Percentiles rank a stretch among this genome's conserved stretches.
phyloP scores from a whole-genome alignment of 768 basidiomycete species.

The Tubosaeta sp. region DNA sequence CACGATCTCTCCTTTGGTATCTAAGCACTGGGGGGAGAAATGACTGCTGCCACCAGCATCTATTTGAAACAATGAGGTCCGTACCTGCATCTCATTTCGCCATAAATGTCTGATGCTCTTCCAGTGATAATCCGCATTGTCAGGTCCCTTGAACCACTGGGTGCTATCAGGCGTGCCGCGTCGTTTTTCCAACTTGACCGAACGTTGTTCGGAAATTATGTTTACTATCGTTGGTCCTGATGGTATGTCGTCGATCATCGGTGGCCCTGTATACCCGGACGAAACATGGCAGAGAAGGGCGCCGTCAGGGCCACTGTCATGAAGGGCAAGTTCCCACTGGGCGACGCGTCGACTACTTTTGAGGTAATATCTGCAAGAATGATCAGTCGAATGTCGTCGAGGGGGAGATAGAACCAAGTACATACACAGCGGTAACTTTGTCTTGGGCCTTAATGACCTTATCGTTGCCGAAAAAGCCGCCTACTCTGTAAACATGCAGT shows the following conservation, averaged over 20 bases:
- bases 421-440: constrained; percentile 19
- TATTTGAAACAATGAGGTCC: neutral
- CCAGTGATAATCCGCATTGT: constrained; percentile 23
- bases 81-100: constrained; percentile 24
- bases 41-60: neutral
- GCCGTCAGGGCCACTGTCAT: constrained; percentile 6
- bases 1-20: constrained; percentile 16
- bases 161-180: constrained; percentile 3
- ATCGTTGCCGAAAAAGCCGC: constrained; percentile 23
- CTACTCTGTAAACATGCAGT: constrained; percentile 25
- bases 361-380: constrained; percentile 20
- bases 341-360: constrained; percentile 11
- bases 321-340: neutral
- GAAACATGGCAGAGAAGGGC: constrained; percentile 14
- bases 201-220: constrained; percentile 10
- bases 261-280: constrained; percentile 20
- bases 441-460: constrained; percentile 25
- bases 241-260: constrained; percentile 1
- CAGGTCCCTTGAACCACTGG: constrained; percentile 24
- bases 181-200: neutral
- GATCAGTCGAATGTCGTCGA: neutral
- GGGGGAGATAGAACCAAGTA: neutral
- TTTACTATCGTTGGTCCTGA: constrained; percentile 10
- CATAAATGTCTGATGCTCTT: constrained; percentile 6
- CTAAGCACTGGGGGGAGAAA: constrained; percentile 10